A percentile compares a stretch with the other conserved stretches of the same genome.
These are phyloP conservation scores for Epichloe scottii DNA, from an alignment of 2,329 filamentous ascomycete species.

Conservation along the genomic window DNA sequence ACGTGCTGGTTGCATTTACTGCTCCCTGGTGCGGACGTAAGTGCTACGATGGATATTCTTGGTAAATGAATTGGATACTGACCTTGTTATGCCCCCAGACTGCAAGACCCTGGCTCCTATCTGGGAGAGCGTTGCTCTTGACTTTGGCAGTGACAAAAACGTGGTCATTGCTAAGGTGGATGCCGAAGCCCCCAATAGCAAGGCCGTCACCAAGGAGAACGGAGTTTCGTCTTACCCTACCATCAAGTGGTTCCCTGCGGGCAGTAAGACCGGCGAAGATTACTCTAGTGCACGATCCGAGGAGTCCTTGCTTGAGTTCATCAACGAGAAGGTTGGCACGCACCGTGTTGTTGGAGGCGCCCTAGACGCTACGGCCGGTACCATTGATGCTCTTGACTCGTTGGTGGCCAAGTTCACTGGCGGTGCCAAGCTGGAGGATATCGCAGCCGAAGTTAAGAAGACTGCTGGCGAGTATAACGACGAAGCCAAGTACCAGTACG, in stretches of 20 bases:
- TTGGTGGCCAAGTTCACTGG: conserved; percentile 64
- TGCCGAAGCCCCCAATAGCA: conserved; percentile 76
- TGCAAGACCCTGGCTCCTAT: conserved; percentile 88
- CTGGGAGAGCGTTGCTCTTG: conserved; percentile 77
- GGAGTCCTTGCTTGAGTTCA: conserved; percentile 60
- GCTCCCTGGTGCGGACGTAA: conserved; percentile 97
- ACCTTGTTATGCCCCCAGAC: conserved; percentile 42
- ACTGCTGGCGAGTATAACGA: conserved; percentile 54
- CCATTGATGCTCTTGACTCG: conserved; percentile 63
- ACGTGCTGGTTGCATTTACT: conserved; percentile 92
- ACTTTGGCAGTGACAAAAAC: conserved; percentile 64
- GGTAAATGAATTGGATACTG: background rate
- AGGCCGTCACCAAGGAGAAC: conserved; percentile 62
- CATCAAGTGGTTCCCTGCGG: conserved; percentile 93
- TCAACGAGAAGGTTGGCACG: conserved; percentile 84
- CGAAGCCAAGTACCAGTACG: conserved; percentile 57
- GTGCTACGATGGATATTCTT: conserved; percentile 26
- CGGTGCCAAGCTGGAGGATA: conserved; percentile 47
- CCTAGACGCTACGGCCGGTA: conserved; percentile 68
- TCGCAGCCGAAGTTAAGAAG: conserved; percentile 60
- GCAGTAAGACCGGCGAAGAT: conserved; percentile 54
- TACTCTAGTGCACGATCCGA: conserved; percentile 72
- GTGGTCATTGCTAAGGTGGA: conserved; percentile 93
- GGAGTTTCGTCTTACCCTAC: conserved; percentile 83
- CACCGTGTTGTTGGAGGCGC: conserved; percentile 72